Percentiles rank a stretch among this genome's conserved stretches.
Evolutionary conservation across 164 flowering plant genomes (phyloP).

Genomic region (Santalum album): DNA sequence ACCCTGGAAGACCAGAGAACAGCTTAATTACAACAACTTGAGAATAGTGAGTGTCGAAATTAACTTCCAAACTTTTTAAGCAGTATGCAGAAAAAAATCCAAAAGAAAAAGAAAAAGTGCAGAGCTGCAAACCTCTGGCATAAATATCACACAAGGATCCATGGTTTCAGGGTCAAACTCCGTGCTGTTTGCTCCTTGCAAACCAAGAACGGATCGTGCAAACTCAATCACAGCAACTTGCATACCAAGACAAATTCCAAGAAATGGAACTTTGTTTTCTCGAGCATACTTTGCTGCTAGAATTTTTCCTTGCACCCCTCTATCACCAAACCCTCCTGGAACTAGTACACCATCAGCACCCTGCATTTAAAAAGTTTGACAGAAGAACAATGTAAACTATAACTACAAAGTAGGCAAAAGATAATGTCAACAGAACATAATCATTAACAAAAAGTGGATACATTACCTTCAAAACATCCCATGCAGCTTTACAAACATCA

Average conservation of each 20-base stretch:
- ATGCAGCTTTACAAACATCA: conserved; percentile 57
- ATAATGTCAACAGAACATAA: not conserved
- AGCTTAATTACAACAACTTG: too few species aligned
- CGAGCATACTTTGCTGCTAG: conserved; percentile 93
- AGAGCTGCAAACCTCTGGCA: conserved; percentile 75
- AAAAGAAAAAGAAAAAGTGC: too few species aligned
- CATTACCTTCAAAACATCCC: conserved; percentile 63
- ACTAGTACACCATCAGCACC: conserved; percentile 85
- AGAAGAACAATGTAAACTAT: not conserved
- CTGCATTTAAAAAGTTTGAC: conserved; percentile 53
- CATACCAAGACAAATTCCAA: conserved; percentile 97
- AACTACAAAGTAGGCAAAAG: not conserved
- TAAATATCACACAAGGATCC: conserved; percentile 84
- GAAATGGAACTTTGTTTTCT: conserved; percentile 65
- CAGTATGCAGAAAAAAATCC: too few species aligned
- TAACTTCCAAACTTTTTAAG: too few species aligned
- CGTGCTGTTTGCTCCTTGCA: conserved; percentile 81
- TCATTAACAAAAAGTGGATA: not conserved
- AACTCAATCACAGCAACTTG: conserved; percentile 91
- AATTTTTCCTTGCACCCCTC: conserved; percentile 97
- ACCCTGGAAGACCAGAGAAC: too few species aligned
- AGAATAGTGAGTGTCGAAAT: too few species aligned
- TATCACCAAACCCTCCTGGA: conserved; percentile 98
- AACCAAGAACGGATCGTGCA: conserved; percentile 74
- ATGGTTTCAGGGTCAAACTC: conserved; percentile 74